Percentiles rank a stretch among this genome's conserved stretches.
Evolutionary conservation across 2,329 filamentous ascomycete species (phyloP).

Genomic region (Fusarium globosum): DNA sequence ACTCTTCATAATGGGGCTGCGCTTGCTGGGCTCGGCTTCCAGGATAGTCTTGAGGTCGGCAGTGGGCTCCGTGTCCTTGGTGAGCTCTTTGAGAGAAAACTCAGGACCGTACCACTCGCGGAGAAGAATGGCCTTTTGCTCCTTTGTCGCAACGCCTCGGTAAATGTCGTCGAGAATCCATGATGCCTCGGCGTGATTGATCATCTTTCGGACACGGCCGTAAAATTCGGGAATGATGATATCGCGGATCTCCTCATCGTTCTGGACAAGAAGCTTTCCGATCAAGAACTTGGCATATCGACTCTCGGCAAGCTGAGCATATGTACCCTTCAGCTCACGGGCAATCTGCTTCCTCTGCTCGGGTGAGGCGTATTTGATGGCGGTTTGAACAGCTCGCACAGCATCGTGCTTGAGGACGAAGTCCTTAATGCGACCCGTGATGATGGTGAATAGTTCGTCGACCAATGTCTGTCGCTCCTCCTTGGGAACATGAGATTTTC

Average conservation of each 20-base stretch:
- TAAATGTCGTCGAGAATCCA: constrained; percentile 99
- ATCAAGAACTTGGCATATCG: constrained; percentile 98
- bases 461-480: constrained; percentile 90
- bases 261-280: constrained; percentile 94
- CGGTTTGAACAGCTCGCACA: constrained; percentile 95
- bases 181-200: constrained; percentile 94
- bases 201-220: constrained; percentile 89
- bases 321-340: constrained; percentile 84
- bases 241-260: constrained; percentile 86
- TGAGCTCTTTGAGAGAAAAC: constrained; percentile 80
- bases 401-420: constrained; percentile 99
- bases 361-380: constrained; percentile 91
- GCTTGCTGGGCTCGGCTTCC: constrained; percentile 82
- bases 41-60: constrained; percentile 82
- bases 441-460: constrained; percentile 88
- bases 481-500: constrained; percentile 91
- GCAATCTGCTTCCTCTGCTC: constrained; percentile 90
- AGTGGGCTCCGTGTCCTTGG: constrained; percentile 64
- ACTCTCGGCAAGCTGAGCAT: constrained; percentile 88
- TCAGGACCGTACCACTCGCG: constrained; percentile 97
- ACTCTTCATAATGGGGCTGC: constrained; percentile 85
- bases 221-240: constrained; percentile 95
- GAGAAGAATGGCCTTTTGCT: constrained; percentile 86
- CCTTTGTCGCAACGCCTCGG: constrained; percentile 83
- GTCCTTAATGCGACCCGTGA: constrained; percentile 90